These are phyloP conservation scores for Globisporangium paroecandrum DNA, from an alignment of 352 stramenopile genomes.

Conservation along the genomic window DNA sequence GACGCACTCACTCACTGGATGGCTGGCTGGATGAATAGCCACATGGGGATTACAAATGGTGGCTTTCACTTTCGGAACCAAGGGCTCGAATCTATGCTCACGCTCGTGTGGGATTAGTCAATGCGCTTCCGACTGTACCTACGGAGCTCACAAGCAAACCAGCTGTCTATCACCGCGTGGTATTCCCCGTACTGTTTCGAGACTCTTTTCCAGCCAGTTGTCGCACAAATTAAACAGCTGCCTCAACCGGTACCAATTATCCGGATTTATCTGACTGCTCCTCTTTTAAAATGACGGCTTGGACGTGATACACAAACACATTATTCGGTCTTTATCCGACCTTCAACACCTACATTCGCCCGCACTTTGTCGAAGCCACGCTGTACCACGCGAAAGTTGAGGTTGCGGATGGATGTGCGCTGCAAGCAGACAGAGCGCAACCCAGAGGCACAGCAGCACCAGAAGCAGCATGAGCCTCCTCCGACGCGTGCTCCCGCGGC, in stretches of 20 bases:
- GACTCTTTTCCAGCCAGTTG: background rate
- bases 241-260: background rate
- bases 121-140: background rate
- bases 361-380: background rate
- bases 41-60: constrained; percentile 1
- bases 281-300: background rate
- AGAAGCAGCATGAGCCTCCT: constrained; percentile 18
- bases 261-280: background rate
- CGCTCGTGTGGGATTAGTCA: background rate
- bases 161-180: background rate
- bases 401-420: background rate
- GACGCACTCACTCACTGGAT: background rate
- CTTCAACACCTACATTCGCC: background rate
- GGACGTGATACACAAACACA: background rate
- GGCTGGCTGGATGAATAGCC: background rate
- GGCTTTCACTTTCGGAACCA: background rate
- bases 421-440: background rate
- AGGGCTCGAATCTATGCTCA: background rate
- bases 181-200: background rate
- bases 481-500: constrained; percentile 9
- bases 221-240: background rate
- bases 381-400: background rate
- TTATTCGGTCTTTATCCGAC: background rate
- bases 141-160: background rate
- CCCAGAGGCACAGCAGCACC: background rate